Base-by-base conservation (phyloP, 306 rosid genomes). In the Macrotyloma uniflorum region DNA sequence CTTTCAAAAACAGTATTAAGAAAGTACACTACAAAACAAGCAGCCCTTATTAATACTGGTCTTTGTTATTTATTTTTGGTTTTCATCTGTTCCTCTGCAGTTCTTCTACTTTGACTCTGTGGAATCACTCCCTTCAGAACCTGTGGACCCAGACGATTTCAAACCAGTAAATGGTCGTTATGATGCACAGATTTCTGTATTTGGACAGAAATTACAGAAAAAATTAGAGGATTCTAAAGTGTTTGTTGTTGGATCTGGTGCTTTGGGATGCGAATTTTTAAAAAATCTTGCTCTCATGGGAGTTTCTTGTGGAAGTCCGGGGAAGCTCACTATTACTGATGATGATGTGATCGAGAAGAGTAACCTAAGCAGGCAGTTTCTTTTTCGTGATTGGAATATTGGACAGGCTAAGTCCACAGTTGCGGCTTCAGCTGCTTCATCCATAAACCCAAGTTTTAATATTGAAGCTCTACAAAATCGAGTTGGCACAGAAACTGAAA, bases 321-420 rank as follows among this genome's bases (percentile, higher is more conserved):
- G 96, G 59, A 88, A 89, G 84, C 79, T 93, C 70, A 90, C 89
- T 26, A 49, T 90, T 73, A 93, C 98, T 28, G 98, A 93, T 79
- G 98, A 93, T 82, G 98, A 93, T 82, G 96, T 93, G 13, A 93
- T 93, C 83, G 98, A 93, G 89, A 93, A 93, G 84, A 93, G 98
- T 79, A 93, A 93, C 84, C 86, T 93, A 47, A 93, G 98, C 83
- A 84, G 98, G 89, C 98, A 93, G 80, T 93, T 93, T 84, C 93
- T 93, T 64, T 93, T 93, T 65, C 98, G 98, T 67, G 96, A 93
- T 80, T 93, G 94, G 98, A 90, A 93, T 84, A 93, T 93, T 71
- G 98, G 98, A 55, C 96, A 93, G 88, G 91, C 96, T 20, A 93
- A 93, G 79, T 93, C 98, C 15, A 91, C 89, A 0, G 96, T 91